Evolutionary conservation across 768 basidiomycete genomes (phyloP).

Genomic region (Asterophora lycoperdoides): DNA sequence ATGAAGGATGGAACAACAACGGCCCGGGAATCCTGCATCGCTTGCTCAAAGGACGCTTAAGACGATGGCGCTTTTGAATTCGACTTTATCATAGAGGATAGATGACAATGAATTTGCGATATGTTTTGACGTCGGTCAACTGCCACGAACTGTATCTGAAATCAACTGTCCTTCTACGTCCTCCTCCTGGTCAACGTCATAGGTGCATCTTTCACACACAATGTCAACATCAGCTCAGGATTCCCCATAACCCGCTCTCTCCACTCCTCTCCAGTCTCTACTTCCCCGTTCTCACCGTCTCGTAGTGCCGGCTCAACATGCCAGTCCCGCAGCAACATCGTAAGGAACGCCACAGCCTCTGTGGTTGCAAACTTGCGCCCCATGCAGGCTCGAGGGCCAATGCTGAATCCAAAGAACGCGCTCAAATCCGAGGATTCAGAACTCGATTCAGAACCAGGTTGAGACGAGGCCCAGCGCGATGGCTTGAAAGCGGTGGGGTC

Average conservation of each 20-base stretch:
- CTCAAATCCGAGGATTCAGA: too few relatives aligned
- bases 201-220: conserved; percentile 30
- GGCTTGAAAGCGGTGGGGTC: conserved; percentile 44
- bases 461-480: conserved; percentile 35
- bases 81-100: too few relatives aligned
- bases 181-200: conserved; percentile 23
- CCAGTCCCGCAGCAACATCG: conserved; percentile 49
- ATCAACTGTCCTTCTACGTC: not conserved
- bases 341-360: conserved; percentile 50
- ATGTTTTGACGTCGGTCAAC: too few relatives aligned
- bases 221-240: conserved; percentile 28
- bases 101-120: too few relatives aligned
- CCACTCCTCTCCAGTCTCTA: conserved; percentile 38
- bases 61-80: too few relatives aligned
- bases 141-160: too few relatives aligned
- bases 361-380: conserved; percentile 52
- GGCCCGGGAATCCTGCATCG: too few relatives aligned
- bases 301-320: conserved; percentile 39
- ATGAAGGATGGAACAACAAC: too few relatives aligned
- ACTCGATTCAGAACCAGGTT: too few relatives aligned
- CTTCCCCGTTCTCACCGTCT: conserved; percentile 7
- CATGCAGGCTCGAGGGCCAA: conserved; percentile 48
- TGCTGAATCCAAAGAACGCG: conserved; percentile 38
- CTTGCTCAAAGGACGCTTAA: too few relatives aligned
- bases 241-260: conserved; percentile 29